Base-by-base conservation (phyloP, 257 asterid species). In the Cynanchum wilfordii region DNA sequence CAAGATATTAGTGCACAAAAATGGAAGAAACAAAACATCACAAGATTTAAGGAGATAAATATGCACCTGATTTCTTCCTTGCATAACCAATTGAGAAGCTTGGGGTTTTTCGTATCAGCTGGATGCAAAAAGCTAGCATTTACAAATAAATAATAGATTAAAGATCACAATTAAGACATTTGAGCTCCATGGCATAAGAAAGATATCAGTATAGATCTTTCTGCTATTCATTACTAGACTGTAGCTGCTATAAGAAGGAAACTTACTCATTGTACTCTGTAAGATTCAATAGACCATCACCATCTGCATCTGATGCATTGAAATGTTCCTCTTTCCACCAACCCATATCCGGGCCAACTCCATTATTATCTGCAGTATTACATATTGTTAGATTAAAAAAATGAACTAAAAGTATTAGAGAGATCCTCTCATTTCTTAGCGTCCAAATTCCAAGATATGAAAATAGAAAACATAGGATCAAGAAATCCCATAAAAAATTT, bases 321-420 rank as follows among this genome's bases (percentile, higher is more conserved):
- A 95, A 95, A 79, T 95, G 99, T 52, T 88, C 96, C 84, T 89
- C 96, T 82, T 88, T 95, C 99, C 99, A 95, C 99, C 99, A 94
- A 51, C 97, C 98, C 87, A 87, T 85, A 30, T 95, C 86, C 84
- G 87, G 82, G 73, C 95, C 98, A 75, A 83, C 83, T 54, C 98
- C 80, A 55, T 72, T 75, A 76, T 79, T 85, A 80, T 83, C 98
- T 94, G 84, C 66, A 15, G 27, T 22, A 38, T 36, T 52, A 56
- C 66, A 19, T 12, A 75, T 47, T 57, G 60, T 68, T 60, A 49
- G 22, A 10, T 27, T n/a, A n/a, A 29, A 76, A 42, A 62, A 7
- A 33, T 20, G 25, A 5, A 27, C 40, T 25, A 59, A 58, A 25
- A 70, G 27, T 24, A 49, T 16, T 25, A 51, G 38, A 33, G 38